A percentile compares a stretch with the other conserved stretches of the same genome.
Conservation (phyloP, 257 asterid species). For the Hygrophila difformis region DNA sequence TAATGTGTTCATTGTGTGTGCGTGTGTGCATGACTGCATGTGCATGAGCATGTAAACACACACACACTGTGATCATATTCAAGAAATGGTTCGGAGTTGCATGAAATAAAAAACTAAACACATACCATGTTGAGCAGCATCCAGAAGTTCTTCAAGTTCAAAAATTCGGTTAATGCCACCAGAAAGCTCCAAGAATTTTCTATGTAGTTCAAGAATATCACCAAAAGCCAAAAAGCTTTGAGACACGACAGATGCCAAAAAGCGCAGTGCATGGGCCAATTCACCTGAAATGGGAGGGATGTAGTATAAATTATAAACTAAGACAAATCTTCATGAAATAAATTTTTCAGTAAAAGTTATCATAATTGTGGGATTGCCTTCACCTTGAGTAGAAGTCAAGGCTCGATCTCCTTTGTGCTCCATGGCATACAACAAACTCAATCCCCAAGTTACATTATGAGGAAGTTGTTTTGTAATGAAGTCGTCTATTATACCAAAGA, state of each 20-base stretch:
- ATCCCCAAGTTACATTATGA: conserved; percentile 95
- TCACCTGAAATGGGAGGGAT: conserved; percentile 49
- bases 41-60: too few species aligned
- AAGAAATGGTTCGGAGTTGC: conserved; percentile 9
- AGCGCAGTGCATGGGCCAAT: conserved; percentile 93
- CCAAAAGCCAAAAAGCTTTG: conserved; percentile 99
- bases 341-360: too few species aligned
- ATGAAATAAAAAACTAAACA: conserved; percentile 12
- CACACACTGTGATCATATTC: too few species aligned
- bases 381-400: conserved; percentile 96
- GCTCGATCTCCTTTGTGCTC: conserved; percentile 96
- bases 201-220: conserved; percentile 93
- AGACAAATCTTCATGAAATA: too few species aligned
- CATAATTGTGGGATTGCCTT: conserved; percentile 10
- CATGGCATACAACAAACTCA: conserved; percentile 93
- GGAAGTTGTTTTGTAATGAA: conserved; percentile 97
- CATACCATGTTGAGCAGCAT: conserved; percentile 78
- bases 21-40: too few species aligned
- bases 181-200: conserved; percentile 90
- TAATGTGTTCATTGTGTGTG: too few species aligned
- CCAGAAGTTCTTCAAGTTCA: conserved; percentile 92
- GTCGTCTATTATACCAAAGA: conserved; percentile 85
- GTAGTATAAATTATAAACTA: conserved; percentile 4
- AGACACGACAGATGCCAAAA: conserved; percentile 96
- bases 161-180: conserved; percentile 88